phyloP scores from a whole-genome alignment of 2,329 filamentous ascomycete genomes.

The Aspergillus sp. region DNA sequence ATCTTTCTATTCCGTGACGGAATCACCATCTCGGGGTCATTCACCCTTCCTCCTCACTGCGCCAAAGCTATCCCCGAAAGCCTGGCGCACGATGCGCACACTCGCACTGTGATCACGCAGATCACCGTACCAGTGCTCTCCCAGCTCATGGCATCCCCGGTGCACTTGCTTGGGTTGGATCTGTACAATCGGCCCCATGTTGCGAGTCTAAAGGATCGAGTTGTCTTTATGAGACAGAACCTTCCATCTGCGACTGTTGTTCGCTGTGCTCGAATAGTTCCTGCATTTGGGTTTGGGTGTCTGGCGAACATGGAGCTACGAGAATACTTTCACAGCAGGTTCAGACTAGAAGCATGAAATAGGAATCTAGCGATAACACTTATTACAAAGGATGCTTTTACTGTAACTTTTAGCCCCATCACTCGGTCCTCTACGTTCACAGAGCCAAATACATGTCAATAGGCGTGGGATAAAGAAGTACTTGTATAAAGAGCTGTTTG shows the following conservation, averaged over 20 bases:
- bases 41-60: slow-evolving; percentile 24
- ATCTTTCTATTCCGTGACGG: slow-evolving; percentile 78
- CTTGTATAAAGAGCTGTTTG: too few species aligned
- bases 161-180: slow-evolving; percentile 82
- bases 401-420: too few species aligned
- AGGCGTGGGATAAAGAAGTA: too few species aligned
- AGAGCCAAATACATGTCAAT: too few species aligned
- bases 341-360: background rate
- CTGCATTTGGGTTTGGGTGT: slow-evolving; percentile 81
- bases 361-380: background rate
- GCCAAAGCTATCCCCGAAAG: slow-evolving; percentile 21
- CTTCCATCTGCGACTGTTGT: slow-evolving; percentile 67
- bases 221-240: slow-evolving; percentile 62
- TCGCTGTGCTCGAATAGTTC: slow-evolving; percentile 75
- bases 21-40: slow-evolving; percentile 69
- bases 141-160: slow-evolving; percentile 73
- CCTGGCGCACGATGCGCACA: slow-evolving; percentile 17
- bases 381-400: background rate
- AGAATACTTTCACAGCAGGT: slow-evolving; percentile 14
- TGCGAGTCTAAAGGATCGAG: slow-evolving; percentile 46
- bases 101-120: slow-evolving; percentile 51
- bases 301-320: slow-evolving; percentile 64
- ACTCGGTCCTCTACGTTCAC: too few species aligned
- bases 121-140: slow-evolving; percentile 73
- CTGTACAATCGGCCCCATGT: slow-evolving; percentile 35